These are phyloP conservation scores for Phlebopus sp. DNA, from an alignment of 1,284 basidiomycete species.

Conservation along the genomic window DNA sequence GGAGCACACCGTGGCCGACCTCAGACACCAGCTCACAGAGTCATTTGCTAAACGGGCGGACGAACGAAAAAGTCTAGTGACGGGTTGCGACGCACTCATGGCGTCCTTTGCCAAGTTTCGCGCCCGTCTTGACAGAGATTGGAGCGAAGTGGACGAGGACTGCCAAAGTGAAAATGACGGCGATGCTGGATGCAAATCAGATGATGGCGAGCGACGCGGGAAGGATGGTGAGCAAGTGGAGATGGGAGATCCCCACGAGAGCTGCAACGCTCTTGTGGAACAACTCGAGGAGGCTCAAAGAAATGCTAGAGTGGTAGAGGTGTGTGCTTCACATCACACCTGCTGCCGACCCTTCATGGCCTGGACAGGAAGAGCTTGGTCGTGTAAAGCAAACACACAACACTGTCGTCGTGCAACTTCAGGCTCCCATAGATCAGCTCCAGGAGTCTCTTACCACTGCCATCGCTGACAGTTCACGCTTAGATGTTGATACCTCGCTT, in stretches of 20 bases:
- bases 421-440: constrained; percentile 22
- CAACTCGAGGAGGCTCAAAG: constrained; percentile 19
- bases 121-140: constrained; percentile 23
- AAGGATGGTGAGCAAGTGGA: constrained; percentile 7
- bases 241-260: constrained; percentile 11
- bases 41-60: constrained; percentile 31
- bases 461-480: constrained; percentile 5
- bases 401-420: constrained; percentile 1
- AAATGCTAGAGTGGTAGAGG: constrained; percentile 18
- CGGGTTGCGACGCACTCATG: constrained; percentile 27
- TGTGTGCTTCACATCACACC: constrained; percentile 11
- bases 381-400: constrained; percentile 8
- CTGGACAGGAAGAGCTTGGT: constrained; percentile 20
- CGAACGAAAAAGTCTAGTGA: constrained; percentile 23
- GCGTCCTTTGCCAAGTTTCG: constrained; percentile 33
- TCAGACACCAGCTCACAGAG: constrained; percentile 30
- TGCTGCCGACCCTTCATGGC: neutral
- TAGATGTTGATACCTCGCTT: neutral
- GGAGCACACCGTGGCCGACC: constrained; percentile 27
- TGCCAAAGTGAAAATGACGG: constrained; percentile 20
- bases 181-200: constrained; percentile 19
- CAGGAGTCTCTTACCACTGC: constrained; percentile 14
- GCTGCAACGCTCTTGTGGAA: constrained; percentile 19
- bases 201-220: constrained; percentile 8
- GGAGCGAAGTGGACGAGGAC: constrained; percentile 25